Base-by-base conservation (phyloP, 495 filamentous ascomycete genomes). In the Ramalina intermedia region DNA sequence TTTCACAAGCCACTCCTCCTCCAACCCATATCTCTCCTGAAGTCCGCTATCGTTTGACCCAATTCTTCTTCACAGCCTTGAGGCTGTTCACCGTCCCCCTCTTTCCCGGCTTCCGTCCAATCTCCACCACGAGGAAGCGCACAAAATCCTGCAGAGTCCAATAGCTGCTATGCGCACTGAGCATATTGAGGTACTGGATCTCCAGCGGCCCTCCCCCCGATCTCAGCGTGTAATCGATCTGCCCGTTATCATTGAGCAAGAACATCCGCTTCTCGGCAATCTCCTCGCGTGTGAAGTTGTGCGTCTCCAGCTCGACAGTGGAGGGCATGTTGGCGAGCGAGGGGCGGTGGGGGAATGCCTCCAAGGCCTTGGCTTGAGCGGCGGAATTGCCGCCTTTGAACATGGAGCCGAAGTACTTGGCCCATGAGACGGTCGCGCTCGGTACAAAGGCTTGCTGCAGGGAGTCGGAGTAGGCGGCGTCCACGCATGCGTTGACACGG, bases 131-230 rank as follows among this genome's bases (percentile, higher is more conserved):
- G 46, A 96, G 59, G 59, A 96, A 80, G 36, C 89, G 66, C 21
- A 91, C 79, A 64, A 96, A 85, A 61, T 96, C 91, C 49, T 73
- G 71, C 54, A 81, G 78, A 9, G 75, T 74, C 91, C 91, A 96
- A 58, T 98, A 98, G 52, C 82, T 86, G 49, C 84, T 87, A 64
- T 98, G 91, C n/a, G 91, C 91, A 48, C 87, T 84, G 50, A 98
- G 64, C 90, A 98, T 98, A 54, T 93, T 95, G 4, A 96, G 63
- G 61, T 98, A 98, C 69, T 96, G 89, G 46, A 95, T 85, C 64
- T 93, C 89, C 24, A 96, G 69, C 4, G 87, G 75, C 0, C 90
- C 86, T 18, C 82, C 78, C 0, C 85, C 84, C 39, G 84, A 84
- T 39, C 76, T 76, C 3, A 98, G 64, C 51, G 78, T 93, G 58